Evolutionary conservation across 768 basidiomycete species (phyloP), one percentile per base, ranked within the genome.

Genomic region (Auricularia heimuer): DNA sequence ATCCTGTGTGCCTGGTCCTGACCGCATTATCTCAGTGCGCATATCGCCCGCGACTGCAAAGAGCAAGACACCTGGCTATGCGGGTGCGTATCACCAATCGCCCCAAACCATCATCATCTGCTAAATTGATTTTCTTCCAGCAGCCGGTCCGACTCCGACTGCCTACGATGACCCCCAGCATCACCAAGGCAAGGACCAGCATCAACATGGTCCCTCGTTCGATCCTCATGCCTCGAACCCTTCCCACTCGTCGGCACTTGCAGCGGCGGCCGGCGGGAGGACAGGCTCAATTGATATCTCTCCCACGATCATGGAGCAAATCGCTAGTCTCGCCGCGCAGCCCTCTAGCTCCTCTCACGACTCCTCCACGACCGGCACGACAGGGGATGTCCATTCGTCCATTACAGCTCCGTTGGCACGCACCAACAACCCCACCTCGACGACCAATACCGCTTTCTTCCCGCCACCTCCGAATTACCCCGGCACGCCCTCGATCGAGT

Each of bases 31-130:
- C 65, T 18, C 70, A 93, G 91, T 94, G 92, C 88, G 91, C 66
- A 92, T 94, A 66, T 93, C 91, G 8, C 90, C 92, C 10, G 91
- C 91, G 21, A 94, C 91, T 0, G 91, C 91, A 34, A 93, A 92
- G 72, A 90, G 86, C 77, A 94, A 51, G 47, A 21, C 47, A 18
- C 47, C 47, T 16, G 18, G 18, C 18, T 51, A 51, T 51, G 11
- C 47, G 4, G 47, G 47, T 51, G 47, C 47, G 47, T 51, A 16
- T 42, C 12, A 42, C 12, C 39, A 18, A 18, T 10, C 1, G 4
- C 6, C 14, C 21, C 8, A 8, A 18, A 18, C 8, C 11, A 12
- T 18, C 21, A 45, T 45, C 47, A 51, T 51, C 14, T 51, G 47
- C 18, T 42, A 51, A 51, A 51, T 51, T 51, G 47, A 51, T 51